Evolutionary conservation across 352 stramenopile species (phyloP).

Genomic region (Phytophthora pluvialis): DNA sequence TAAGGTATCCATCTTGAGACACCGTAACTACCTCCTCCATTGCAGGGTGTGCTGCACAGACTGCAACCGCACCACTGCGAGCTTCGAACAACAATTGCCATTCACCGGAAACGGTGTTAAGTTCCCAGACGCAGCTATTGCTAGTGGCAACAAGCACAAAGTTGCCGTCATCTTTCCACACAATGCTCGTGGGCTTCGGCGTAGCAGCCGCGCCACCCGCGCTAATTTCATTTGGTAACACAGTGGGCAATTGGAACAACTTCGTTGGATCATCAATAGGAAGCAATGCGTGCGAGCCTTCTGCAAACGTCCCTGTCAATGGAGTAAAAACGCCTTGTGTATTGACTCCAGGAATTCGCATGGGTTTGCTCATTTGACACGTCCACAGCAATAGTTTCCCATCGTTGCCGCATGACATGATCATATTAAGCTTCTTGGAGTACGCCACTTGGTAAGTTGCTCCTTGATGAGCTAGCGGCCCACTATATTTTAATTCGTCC

Average conservation of each 20-base stretch:
- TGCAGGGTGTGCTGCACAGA: constrained; percentile 46
- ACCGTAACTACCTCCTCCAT: constrained; percentile 55
- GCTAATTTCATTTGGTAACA: constrained; percentile 42
- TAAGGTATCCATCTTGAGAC: constrained; percentile 59
- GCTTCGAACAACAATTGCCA: constrained; percentile 69
- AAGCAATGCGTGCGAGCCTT: constrained; percentile 54
- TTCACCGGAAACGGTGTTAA: constrained; percentile 45
- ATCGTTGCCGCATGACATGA: constrained; percentile 60
- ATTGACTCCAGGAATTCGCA: constrained; percentile 65
- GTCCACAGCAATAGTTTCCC: constrained; percentile 62
- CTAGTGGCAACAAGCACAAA: constrained; percentile 56
- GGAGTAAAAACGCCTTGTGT: constrained; percentile 66
- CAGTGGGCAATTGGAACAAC: constrained; percentile 47
- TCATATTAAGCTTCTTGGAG: constrained; percentile 60
- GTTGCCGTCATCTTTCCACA: constrained; percentile 64
- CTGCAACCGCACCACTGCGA: constrained; percentile 42
- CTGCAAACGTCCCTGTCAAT: constrained; percentile 48
- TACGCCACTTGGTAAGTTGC: constrained; percentile 54
- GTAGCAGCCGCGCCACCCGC: neutral
- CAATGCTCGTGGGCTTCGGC: constrained; percentile 61
- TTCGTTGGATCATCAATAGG: constrained; percentile 42
- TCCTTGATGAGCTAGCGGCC: constrained; percentile 56
- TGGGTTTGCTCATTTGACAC: constrained; percentile 52
- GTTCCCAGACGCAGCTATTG: constrained; percentile 74
- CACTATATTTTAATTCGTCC: constrained; percentile 58